Evolutionary conservation across 306 rosid genomes (phyloP).

Genomic region (Cicer judaicum): DNA sequence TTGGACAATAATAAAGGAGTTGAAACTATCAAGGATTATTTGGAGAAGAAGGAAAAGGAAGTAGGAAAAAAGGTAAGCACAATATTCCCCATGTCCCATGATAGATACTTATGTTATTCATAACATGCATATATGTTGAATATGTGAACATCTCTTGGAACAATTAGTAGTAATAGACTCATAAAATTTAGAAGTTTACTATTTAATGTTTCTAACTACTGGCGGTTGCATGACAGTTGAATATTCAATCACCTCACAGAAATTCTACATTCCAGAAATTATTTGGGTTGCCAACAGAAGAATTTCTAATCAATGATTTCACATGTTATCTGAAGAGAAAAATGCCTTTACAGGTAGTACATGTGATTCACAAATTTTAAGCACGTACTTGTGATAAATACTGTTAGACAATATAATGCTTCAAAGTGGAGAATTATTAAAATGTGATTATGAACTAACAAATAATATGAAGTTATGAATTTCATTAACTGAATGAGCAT

Average conservation of each 20-base stretch:
- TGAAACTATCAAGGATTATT: conserved; percentile 82
- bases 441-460: conserved; percentile 19
- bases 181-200: conserved; percentile 28
- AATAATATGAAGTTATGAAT: conserved; percentile 3
- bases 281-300: conserved; percentile 84
- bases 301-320: conserved; percentile 85
- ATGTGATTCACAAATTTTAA: conserved; percentile 27
- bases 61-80: conserved; percentile 86
- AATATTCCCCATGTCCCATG: conserved; percentile 11
- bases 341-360: conserved; percentile 75
- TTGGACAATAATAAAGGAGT: conserved; percentile 78
- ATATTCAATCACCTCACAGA: conserved; percentile 78
- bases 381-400: background rate
- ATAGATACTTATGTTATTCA: conserved; percentile 5
- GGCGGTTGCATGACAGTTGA: conserved; percentile 59
- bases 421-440: conserved; percentile 5
- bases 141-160: background rate
- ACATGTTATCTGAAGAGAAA: conserved; percentile 78
- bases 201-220: conserved; percentile 40
- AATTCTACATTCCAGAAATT: conserved; percentile 89
- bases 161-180: background rate
- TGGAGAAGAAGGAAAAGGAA: conserved; percentile 90
- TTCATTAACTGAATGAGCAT: conserved; percentile 30
- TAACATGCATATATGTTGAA: background rate
- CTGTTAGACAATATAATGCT: background rate